Conservation (phyloP, 179 eudicot genomes). For the Actinidia arguta region DNA sequence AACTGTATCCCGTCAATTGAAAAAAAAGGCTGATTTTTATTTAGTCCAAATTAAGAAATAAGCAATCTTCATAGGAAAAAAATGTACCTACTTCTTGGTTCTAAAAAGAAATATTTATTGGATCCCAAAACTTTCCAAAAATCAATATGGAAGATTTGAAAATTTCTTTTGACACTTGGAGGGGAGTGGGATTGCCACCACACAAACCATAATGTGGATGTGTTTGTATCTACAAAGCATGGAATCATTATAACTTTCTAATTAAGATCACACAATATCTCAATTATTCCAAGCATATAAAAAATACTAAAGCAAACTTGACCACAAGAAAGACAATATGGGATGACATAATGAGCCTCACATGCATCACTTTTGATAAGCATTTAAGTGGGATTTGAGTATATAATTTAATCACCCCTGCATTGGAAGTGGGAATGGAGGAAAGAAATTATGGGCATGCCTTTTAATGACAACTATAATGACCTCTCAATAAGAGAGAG, state of each 20-base stretch:
- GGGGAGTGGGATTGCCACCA: no score
- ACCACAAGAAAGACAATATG: constrained; percentile 49
- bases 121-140: no score
- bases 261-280: neutral
- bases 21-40: no score
- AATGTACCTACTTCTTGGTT: neutral
- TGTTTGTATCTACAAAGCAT: neutral
- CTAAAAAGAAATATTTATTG: neutral
- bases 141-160: no score
- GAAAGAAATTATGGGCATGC: constrained; percentile 24
- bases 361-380: constrained; percentile 38
- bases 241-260: constrained; percentile 10
- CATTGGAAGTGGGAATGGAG: constrained; percentile 13
- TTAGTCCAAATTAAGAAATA: no score
- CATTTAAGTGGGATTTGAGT: constrained; percentile 30
- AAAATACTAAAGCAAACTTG: neutral
- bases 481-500: constrained; percentile 23
- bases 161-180: no score
- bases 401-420: neutral
- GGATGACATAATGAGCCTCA: constrained; percentile 39
- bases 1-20: no score
- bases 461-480: constrained; percentile 32
- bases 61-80: neutral
- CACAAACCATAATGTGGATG: neutral
- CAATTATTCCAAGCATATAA: neutral